Evolutionary conservation across 2,329 filamentous ascomycete species (phyloP).

Genomic region (Fusarium ramigenum): DNA sequence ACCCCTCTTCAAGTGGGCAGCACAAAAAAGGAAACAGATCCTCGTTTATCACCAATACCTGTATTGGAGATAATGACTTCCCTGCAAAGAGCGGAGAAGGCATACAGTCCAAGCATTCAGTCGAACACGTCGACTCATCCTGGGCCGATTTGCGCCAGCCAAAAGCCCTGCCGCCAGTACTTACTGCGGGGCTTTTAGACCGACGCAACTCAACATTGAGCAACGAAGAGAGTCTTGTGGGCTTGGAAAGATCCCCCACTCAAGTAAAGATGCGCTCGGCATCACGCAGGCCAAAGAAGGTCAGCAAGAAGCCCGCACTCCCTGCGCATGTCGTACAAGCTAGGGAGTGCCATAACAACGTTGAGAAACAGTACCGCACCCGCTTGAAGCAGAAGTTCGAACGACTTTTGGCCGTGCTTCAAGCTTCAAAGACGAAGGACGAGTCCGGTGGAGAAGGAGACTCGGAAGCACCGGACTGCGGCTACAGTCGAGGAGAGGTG

Average conservation of each 20-base stretch:
- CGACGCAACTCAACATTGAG: background rate
- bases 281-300: background rate
- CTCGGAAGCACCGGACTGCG: background rate
- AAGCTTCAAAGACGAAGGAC: background rate
- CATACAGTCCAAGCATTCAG: background rate
- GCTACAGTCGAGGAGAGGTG: background rate
- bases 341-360: background rate
- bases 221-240: background rate
- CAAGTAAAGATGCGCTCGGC: background rate
- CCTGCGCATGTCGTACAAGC: background rate
- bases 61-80: background rate
- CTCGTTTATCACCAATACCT: background rate
- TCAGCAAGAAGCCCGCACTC: background rate
- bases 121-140: background rate
- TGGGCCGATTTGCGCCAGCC: background rate
- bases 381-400: background rate
- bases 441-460: too few relatives aligned
- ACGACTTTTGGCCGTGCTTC: background rate
- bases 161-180: background rate
- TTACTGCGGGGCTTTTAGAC: background rate
- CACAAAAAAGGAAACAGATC: background rate
- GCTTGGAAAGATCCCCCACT: background rate
- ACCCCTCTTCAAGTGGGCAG: background rate
- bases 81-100: too few relatives aligned
- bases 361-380: background rate